Conservation (phyloP, 352 stramenopile genomes). For the Phytophthora sp. region DNA sequence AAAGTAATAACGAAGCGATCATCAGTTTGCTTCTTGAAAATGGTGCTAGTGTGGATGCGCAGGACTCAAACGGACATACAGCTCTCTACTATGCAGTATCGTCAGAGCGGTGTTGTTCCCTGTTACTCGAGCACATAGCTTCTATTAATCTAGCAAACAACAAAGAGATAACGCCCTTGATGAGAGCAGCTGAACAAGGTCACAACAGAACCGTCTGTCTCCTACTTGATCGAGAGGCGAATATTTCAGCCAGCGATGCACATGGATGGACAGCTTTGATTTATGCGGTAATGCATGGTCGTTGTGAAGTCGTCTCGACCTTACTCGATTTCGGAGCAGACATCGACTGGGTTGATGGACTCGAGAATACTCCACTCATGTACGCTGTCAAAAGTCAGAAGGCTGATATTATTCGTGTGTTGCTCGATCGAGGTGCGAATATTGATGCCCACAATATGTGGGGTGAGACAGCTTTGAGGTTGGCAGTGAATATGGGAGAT, state of each 20-base stretch:
- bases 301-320: not conserved
- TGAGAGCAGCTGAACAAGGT: not conserved
- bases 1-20: not conserved
- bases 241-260: not conserved
- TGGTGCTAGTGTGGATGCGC: not conserved
- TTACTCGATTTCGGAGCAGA: not conserved
- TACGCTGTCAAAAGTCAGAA: not conserved
- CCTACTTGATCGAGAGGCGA: not conserved
- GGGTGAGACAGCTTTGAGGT: not conserved
- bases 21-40: not conserved
- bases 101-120: not conserved
- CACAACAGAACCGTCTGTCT: not conserved
- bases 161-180: not conserved
- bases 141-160: not conserved
- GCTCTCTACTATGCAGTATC: not conserved
- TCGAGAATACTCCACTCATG: not conserved
- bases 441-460: not conserved
- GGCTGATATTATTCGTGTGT: not conserved
- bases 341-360: not conserved
- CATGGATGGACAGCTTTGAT: not conserved
- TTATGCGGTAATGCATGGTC: not conserved
- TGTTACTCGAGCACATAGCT: not conserved
- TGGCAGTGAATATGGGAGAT: not conserved
- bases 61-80: not conserved
- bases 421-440: not conserved